Base-by-base conservation (phyloP, 1,139 yeast genomes). In the Geotrichum fermentans region DNA sequence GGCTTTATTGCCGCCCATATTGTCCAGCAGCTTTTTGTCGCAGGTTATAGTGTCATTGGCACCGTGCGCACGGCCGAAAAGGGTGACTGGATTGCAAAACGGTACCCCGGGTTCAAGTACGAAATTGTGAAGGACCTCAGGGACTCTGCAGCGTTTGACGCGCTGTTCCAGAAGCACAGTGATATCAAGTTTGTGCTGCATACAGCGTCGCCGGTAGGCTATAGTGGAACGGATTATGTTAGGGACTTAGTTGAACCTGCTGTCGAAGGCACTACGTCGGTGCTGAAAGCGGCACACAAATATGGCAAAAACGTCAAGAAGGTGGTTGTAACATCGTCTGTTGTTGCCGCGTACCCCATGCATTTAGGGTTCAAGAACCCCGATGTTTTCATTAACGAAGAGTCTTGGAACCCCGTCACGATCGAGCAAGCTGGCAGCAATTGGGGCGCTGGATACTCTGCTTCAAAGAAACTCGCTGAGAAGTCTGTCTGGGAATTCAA, bases 271-370 rank as follows among this genome's bases (percentile, higher is more conserved):
- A 76, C 82, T 7, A 59, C 60, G 41, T 69, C 69, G 52, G 65
- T 75, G 30, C 63, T 78, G 44, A 61, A 62, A 14, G 72, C 79
- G 0, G 68, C 73, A 37, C 61, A 68, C 54, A 59, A 66, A 20
- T 62, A 63, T 55, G 81, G 75, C 3, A 74, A 76, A 14, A 72
- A 73, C 39, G 75, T 79, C 41, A 72, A 69, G 48, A 67, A 71
- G 20, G 73, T 79, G 33, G 80, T 78, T 26, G 64, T 77, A 28
- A 79, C 83, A 1, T 78, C 83, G 0, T 76, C 82, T 1, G 72
- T 38, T 28, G 48, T 41, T 1, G 44, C 51, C 4, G 43, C 39
- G 3, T 10, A 17, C n/a, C 37, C 69, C 57, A 80, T 80, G 6
- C 72, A 81, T 0, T 43, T 62, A 55, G 58, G 48, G 42, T 53